Conservation (phyloP, 129 eudicot species). For the Deinandra increscens region DNA sequence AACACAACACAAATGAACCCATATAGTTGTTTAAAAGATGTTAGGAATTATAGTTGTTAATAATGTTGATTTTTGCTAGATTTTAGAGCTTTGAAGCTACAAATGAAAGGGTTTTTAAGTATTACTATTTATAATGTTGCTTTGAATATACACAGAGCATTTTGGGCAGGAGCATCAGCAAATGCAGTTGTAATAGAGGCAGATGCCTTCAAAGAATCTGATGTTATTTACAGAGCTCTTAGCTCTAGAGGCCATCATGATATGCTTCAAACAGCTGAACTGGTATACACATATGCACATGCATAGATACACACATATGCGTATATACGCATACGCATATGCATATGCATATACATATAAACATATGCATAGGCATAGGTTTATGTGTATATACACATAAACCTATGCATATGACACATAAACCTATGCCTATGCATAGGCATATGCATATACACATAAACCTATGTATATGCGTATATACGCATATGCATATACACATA, state of each 20-base stretch:
- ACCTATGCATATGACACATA: too few relatives aligned
- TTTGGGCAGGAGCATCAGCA: constrained; percentile 90
- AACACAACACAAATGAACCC: not conserved
- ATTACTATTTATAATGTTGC: not conserved
- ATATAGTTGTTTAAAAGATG: too few relatives aligned
- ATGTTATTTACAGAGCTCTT: constrained; percentile 86
- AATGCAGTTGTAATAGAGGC: constrained; percentile 95
- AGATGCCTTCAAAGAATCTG: constrained; percentile 94
- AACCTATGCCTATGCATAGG: too few relatives aligned
- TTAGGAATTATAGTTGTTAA: too few relatives aligned
- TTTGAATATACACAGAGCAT: constrained; percentile 61
- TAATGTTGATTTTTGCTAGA: not conserved
- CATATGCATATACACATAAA: too few relatives aligned
- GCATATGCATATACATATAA: not conserved
- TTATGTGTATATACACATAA: too few relatives aligned
- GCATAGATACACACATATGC: not conserved
- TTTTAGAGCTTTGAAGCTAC: not conserved
- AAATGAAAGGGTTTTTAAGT: not conserved
- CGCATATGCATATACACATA: not conserved
- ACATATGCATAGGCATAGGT: not conserved
- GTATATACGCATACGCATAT: not conserved
- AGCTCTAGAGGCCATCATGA: constrained; percentile 90
- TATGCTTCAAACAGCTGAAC: constrained; percentile 96
- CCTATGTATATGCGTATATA: too few relatives aligned
- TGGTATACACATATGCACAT: constrained; percentile 42